Percentiles rank a stretch among this genome's conserved stretches.
Evolutionary conservation across 2,329 filamentous ascomycete genomes (phyloP).

Genomic region (Triangularia setosa): DNA sequence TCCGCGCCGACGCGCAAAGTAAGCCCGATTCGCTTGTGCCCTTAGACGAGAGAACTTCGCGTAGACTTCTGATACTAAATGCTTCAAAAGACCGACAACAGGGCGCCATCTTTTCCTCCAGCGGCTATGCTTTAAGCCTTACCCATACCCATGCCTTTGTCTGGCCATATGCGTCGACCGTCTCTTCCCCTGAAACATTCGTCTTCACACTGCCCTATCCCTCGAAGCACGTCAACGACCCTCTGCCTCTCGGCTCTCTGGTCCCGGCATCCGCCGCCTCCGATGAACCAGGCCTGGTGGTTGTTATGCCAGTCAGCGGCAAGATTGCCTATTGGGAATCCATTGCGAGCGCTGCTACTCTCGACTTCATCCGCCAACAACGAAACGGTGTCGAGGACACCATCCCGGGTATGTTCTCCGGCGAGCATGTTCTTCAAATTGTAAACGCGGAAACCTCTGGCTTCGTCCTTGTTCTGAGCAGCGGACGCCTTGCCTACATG

Average conservation of each 20-base stretch:
- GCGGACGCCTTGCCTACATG: conserved; percentile 80
- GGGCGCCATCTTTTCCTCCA: conserved; percentile 61
- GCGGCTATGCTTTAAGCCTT: conserved; percentile 73
- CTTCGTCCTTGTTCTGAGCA: conserved; percentile 80
- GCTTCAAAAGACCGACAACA: conserved; percentile 55
- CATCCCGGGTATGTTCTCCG: conserved; percentile 70
- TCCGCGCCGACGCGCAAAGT: conserved; percentile 65
- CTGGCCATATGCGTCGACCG: conserved; percentile 78
- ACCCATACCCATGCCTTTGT: conserved; percentile 79
- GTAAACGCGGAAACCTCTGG: conserved; percentile 81
- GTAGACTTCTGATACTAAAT: conserved; percentile 24
- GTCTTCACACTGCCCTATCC: conserved; percentile 74
- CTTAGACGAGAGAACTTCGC: neutral
- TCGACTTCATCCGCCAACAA: conserved; percentile 78
- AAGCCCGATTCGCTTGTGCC: conserved; percentile 32
- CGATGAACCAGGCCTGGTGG: conserved; percentile 79
- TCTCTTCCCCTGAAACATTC: conserved; percentile 70
- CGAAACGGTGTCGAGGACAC: conserved; percentile 73
- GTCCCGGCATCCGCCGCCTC: conserved; percentile 73
- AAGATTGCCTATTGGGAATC: conserved; percentile 95
- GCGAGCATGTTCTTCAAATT: conserved; percentile 73
- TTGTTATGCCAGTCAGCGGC: conserved; percentile 78
- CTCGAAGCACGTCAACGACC: conserved; percentile 62
- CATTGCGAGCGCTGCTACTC: conserved; percentile 79
- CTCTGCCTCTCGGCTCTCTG: conserved; percentile 77